These are phyloP conservation scores for Penicillium ochrochloron DNA, from an alignment of 495 filamentous ascomycete species.

Conservation along the genomic window DNA sequence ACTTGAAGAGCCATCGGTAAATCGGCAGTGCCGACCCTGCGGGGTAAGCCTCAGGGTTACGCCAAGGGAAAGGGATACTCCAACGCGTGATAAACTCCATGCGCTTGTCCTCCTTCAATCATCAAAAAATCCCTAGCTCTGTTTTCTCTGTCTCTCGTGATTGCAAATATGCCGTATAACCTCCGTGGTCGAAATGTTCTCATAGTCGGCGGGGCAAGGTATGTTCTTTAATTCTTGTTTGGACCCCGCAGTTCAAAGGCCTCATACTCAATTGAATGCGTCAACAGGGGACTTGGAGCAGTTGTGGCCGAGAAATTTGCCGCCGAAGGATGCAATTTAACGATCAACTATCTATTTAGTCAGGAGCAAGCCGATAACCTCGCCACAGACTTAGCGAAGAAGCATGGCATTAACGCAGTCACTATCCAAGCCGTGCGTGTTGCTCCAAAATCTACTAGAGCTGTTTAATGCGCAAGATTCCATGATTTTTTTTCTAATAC, in stretches of 20 bases:
- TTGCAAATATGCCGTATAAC: slow-evolving; percentile 7
- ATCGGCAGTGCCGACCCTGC: not conserved
- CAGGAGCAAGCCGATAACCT: slow-evolving; percentile 4
- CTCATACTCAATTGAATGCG: not conserved
- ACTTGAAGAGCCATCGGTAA: not conserved
- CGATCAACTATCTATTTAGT: slow-evolving; percentile 15
- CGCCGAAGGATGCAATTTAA: slow-evolving; percentile 5
- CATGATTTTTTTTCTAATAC: not conserved
- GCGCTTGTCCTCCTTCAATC: not conserved
- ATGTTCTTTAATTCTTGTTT: not conserved
- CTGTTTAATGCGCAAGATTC: not conserved
- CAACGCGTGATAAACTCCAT: not conserved
- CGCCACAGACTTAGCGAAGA: not conserved
- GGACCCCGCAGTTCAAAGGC: not conserved
- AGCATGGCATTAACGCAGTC: slow-evolving; percentile 3
- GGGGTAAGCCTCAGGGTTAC: slow-evolving; percentile 1
- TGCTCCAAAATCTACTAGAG: not conserved
- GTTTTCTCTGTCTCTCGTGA: not conserved
- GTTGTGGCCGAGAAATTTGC: slow-evolving; percentile 12
- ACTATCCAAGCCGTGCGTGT: slow-evolving; percentile 10
- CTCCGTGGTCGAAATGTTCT: slow-evolving; percentile 14
- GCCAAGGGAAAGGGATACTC: not conserved
- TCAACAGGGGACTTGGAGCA: slow-evolving; percentile 7
- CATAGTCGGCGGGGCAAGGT: slow-evolving; percentile 12
- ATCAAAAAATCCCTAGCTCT: not conserved